Percentiles rank a stretch among this genome's conserved stretches.
These are phyloP conservation scores for Xylona heveae DNA, from an alignment of 495 filamentous ascomycete genomes.

Conservation along the genomic window DNA sequence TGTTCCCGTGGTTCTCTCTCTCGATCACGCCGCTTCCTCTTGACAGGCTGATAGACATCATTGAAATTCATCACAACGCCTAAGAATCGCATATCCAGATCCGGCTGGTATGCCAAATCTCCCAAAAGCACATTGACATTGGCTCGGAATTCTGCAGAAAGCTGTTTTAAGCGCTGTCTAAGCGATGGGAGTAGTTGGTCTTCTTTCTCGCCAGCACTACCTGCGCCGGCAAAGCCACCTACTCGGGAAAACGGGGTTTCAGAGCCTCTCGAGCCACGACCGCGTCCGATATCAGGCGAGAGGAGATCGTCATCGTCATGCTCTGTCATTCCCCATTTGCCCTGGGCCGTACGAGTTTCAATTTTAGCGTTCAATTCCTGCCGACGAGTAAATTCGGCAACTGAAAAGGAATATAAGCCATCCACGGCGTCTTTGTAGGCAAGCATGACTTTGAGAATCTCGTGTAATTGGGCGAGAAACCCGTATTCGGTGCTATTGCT, in stretches of 20 bases:
- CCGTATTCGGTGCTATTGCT: conserved; percentile 31
- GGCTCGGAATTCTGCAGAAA: conserved; percentile 52
- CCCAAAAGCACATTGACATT: conserved; percentile 65
- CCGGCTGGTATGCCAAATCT: conserved; percentile 80
- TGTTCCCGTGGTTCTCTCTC: no score
- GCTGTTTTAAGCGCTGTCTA: conserved; percentile 41
- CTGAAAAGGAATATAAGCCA: conserved; percentile 79
- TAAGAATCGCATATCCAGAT: conserved; percentile 87
- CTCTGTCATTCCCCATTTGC: conserved; percentile 44
- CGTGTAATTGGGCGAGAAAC: conserved; percentile 78
- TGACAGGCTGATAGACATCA: conserved; percentile 68
- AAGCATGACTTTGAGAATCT: conserved; percentile 87
- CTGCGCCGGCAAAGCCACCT: conserved; percentile 14
- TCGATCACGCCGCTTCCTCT: conserved; percentile 26
- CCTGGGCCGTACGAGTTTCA: conserved; percentile 36
- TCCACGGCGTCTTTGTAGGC: conserved; percentile 85
- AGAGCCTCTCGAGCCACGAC: conserved; percentile 4
- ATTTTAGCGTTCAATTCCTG: conserved; percentile 66
- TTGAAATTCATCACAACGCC: conserved; percentile 99
- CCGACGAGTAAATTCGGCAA: conserved; percentile 76
- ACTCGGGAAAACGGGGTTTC: conserved; percentile 14
- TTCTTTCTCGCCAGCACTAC: conserved; percentile 18
- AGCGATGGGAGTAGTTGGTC: conserved; percentile 57
- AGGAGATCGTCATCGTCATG: conserved; percentile 13
- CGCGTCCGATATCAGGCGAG: conserved; percentile 5